Conservation (phyloP, 2,329 filamentous ascomycete genomes). For the Colletotrichum tamarilloi region DNA sequence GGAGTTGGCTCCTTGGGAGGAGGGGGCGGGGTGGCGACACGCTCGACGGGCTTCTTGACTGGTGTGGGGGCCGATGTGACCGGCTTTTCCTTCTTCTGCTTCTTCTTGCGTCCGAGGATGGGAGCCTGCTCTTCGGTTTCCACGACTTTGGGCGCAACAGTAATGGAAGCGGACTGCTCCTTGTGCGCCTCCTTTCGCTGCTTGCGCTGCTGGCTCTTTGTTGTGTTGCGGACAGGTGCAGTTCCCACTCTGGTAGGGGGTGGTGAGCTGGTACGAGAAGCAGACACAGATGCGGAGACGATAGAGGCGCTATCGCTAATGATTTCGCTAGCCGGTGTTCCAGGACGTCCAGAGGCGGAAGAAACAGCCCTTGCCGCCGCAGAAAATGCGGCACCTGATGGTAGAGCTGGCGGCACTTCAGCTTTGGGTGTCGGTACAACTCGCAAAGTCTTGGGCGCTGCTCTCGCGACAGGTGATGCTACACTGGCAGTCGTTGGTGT, state of each 20-base stretch:
- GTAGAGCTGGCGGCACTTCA: constrained; percentile 59
- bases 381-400: constrained; percentile 33
- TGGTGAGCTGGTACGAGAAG: constrained; percentile 77
- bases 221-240: constrained; percentile 75
- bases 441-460: constrained; percentile 74
- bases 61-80: constrained; percentile 37
- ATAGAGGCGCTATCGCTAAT: constrained; percentile 83
- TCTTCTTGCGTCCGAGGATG: constrained; percentile 84
- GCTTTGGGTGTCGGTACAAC: constrained; percentile 74
- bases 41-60: constrained; percentile 34
- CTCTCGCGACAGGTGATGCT: constrained; percentile 62
- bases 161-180: constrained; percentile 68
- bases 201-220: constrained; percentile 84
- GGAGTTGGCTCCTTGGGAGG: constrained; percentile 31
- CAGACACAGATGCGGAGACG: constrained; percentile 75
- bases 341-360: constrained; percentile 65
- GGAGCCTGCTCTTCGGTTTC: constrained; percentile 74
- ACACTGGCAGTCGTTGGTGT: constrained; percentile 56
- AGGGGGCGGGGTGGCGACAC: constrained; percentile 10
- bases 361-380: constrained; percentile 54
- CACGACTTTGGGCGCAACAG: constrained; percentile 59
- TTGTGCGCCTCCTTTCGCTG: constrained; percentile 76
- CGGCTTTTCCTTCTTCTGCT: constrained; percentile 80
- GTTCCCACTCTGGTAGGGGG: constrained; percentile 72
- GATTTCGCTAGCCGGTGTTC: constrained; percentile 78